Conservation (phyloP, 495 filamentous ascomycete species). For the Poronia punctata region DNA sequence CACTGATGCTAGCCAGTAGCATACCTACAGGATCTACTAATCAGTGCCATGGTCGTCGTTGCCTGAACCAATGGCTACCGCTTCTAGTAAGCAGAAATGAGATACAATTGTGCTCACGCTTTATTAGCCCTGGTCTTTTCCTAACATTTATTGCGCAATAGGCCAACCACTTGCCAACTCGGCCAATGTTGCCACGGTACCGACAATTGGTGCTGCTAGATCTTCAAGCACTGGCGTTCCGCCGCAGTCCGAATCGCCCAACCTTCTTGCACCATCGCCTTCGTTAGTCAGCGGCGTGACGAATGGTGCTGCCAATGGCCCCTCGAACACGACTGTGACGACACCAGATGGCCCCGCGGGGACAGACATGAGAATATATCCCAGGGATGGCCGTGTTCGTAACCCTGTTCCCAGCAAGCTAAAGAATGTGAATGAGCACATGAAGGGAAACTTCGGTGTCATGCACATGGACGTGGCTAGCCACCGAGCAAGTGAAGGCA, state of each 20-base stretch:
- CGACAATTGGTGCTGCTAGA: slow-evolving; percentile 10
- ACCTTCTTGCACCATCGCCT: slow-evolving; percentile 14
- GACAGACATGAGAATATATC: slow-evolving; percentile 24
- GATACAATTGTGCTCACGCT: too few relatives aligned
- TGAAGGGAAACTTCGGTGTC: slow-evolving; percentile 51
- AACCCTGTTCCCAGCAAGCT: slow-evolving; percentile 52
- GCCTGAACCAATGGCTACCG: slow-evolving; percentile 25
- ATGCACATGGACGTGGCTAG: slow-evolving; percentile 50
- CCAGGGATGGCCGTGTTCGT: slow-evolving; percentile 46
- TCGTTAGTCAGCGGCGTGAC: slow-evolving; percentile 12
- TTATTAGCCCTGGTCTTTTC: slow-evolving; percentile 2
- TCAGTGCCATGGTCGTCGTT: slow-evolving; percentile 25
- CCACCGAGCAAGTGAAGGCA: slow-evolving; percentile 34
- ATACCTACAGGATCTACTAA: neutral
- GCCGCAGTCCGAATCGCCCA: slow-evolving; percentile 18
- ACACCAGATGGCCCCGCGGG: slow-evolving; percentile 19
- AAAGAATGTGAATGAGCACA: slow-evolving; percentile 50
- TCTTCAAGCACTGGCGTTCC: slow-evolving; percentile 13
- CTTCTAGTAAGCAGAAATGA: slow-evolving; percentile 21
- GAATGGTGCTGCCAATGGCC: slow-evolving; percentile 19
- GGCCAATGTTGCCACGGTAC: slow-evolving; percentile 26
- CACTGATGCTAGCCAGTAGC: slow-evolving; percentile 5
- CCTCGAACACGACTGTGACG: slow-evolving; percentile 16
- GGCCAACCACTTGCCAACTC: slow-evolving; percentile 24
- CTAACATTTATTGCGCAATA: slow-evolving; percentile 17